A percentile compares a stretch with the other conserved stretches of the same genome.
phyloP scores from a whole-genome alignment of 805 yeast species.

The Zygosaccharomyces kombuchaensis region DNA sequence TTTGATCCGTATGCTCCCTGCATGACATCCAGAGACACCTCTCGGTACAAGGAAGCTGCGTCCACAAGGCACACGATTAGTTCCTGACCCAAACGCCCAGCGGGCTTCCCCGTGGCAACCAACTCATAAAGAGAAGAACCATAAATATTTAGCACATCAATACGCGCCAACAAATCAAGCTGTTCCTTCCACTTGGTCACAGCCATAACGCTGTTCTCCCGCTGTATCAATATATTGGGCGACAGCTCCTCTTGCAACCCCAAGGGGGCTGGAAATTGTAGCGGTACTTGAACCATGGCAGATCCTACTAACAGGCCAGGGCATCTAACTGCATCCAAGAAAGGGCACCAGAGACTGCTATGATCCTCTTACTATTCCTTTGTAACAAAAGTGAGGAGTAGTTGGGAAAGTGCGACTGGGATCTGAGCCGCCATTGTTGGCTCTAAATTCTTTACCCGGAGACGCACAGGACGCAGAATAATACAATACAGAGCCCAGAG shows the following conservation, averaged over 20 bases:
- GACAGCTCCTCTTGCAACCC: conserved; percentile 2
- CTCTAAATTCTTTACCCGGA: no score
- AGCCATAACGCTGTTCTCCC: conserved; percentile 9
- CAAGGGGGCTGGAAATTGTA: not conserved
- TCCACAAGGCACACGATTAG: conserved; percentile 15
- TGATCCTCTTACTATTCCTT: not conserved
- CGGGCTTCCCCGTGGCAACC: not conserved
- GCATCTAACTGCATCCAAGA: not conserved
- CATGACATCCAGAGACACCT: conserved; percentile 22
- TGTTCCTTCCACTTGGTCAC: conserved; percentile 1
- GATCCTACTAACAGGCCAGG: not conserved
- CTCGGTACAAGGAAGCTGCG: conserved; percentile 20
- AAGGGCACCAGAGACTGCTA: not conserved
- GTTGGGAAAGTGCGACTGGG: no score
- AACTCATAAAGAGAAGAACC: conserved; percentile 7
- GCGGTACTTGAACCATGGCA: conserved; percentile 2
- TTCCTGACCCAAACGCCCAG: conserved; percentile 1
- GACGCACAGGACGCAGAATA: no score
- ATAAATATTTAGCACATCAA: conserved; percentile 13
- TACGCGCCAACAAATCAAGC: conserved; percentile 10
- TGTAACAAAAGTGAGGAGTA: no score
- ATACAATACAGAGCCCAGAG: no score
- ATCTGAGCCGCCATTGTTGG: no score
- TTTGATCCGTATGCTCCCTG: conserved; percentile 26
- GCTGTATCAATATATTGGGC: conserved; percentile 7